These are phyloP conservation scores for Colletotrichum phormii DNA, from an alignment of 2,329 filamentous ascomycete species.

Conservation along the genomic window DNA sequence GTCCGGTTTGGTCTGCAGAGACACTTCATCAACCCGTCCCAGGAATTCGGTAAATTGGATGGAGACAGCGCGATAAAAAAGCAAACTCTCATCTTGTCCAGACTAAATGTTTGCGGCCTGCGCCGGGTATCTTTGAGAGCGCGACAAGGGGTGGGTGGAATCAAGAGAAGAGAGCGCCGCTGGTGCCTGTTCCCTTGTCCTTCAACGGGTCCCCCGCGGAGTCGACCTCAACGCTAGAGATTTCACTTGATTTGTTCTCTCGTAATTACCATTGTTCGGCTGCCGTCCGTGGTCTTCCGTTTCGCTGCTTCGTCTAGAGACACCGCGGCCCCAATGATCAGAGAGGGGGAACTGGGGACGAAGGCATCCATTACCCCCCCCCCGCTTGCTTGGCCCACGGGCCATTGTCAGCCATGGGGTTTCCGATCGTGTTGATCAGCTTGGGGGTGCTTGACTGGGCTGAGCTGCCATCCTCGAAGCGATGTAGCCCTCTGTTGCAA, in stretches of 20 bases:
- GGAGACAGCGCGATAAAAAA: constrained; percentile 3
- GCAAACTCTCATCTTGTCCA: constrained; percentile 16
- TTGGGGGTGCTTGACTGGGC: constrained; percentile 16
- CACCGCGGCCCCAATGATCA: background rate
- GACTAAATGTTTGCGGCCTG: background rate
- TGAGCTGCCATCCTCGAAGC: constrained; percentile 33
- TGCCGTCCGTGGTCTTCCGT: background rate
- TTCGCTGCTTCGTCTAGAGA: background rate
- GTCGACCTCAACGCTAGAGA: constrained; percentile 7
- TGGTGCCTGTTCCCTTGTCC: constrained; percentile 7
- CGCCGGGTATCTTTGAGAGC: background rate
- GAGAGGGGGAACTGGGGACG: constrained; percentile 14
- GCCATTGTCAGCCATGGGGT: constrained; percentile 1
- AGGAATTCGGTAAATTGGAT: constrained; percentile 32
- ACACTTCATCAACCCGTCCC: constrained; percentile 34
- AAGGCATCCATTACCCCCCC: background rate
- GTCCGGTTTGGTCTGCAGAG: constrained; percentile 21
- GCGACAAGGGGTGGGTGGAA: background rate
- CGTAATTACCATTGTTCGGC: constrained; percentile 1
- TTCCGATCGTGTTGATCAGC: constrained; percentile 17
- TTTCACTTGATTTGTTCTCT: constrained; percentile 10
- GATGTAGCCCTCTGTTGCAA: constrained; percentile 34
- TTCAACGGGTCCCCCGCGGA: constrained; percentile 12
- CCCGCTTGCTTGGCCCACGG: constrained; percentile 1
- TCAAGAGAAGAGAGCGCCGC: background rate